phyloP scores from a whole-genome alignment of 495 filamentous ascomycete genomes.

The Lophiostoma macrostomum region DNA sequence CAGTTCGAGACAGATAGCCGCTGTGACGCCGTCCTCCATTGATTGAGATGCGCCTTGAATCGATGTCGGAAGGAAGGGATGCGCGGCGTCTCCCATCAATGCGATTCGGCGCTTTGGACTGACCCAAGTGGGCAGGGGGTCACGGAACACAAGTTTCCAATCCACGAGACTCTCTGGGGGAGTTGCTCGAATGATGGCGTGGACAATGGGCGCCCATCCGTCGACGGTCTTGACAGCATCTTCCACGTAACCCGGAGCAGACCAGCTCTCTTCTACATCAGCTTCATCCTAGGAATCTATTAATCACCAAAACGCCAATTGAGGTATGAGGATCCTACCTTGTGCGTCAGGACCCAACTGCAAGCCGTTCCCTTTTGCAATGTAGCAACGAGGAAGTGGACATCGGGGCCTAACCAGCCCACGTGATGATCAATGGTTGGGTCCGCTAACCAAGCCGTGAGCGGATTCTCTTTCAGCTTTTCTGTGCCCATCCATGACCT shows the following conservation, averaged over 20 bases:
- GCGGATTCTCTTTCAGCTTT: slow-evolving; percentile 35
- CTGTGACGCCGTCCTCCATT: slow-evolving; percentile 41
- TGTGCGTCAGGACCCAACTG: slow-evolving; percentile 40
- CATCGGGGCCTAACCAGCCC: slow-evolving; percentile 40
- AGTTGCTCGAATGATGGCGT: slow-evolving; percentile 38
- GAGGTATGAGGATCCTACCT: slow-evolving; percentile 7
- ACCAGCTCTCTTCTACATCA: slow-evolving; percentile 39
- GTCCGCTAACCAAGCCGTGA: slow-evolving; percentile 35
- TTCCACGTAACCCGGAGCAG: slow-evolving; percentile 32
- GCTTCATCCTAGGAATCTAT: slow-evolving; percentile 25
- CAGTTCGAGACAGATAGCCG: slow-evolving; percentile 37
- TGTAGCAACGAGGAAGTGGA: slow-evolving; percentile 39
- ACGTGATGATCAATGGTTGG: slow-evolving; percentile 33
- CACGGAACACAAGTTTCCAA: slow-evolving; percentile 41
- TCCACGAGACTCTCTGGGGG: slow-evolving; percentile 37
- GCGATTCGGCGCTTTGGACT: slow-evolving; percentile 33
- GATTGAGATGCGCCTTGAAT: slow-evolving; percentile 41
- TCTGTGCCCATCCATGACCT: slow-evolving; percentile 36
- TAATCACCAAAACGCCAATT: background rate
- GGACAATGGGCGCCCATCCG: slow-evolving; percentile 38
- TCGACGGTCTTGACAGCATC: slow-evolving; percentile 34
- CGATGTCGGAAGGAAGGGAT: slow-evolving; percentile 41
- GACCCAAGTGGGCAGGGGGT: slow-evolving; percentile 39
- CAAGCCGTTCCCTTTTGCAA: slow-evolving; percentile 38
- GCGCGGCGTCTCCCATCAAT: slow-evolving; percentile 40